These are phyloP conservation scores for Globisporangium parvum DNA, from an alignment of 352 stramenopile species.

Conservation along the genomic window DNA sequence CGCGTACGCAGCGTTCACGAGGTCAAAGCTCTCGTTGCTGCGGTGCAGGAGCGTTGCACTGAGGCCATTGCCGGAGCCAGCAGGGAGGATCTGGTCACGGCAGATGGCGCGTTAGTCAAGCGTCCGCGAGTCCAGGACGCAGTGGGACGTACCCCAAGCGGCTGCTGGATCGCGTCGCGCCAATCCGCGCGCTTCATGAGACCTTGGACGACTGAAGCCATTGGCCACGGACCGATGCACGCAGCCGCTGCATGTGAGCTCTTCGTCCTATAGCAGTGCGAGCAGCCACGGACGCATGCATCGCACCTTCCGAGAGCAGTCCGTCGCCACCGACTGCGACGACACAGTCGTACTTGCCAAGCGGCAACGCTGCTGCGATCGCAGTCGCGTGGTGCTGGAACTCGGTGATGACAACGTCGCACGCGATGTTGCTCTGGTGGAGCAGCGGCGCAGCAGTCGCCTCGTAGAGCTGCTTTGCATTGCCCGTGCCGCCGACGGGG, in stretches of 20 bases:
- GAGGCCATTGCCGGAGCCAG: slow-evolving; percentile 64
- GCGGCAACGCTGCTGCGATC: slow-evolving; percentile 27
- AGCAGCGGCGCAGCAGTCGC: slow-evolving; percentile 45
- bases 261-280: background rate
- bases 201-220: slow-evolving; percentile 56
- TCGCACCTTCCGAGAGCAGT: slow-evolving; percentile 60
- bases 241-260: background rate
- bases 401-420: slow-evolving; percentile 46
- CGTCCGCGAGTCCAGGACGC: too few species aligned
- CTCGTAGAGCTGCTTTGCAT: slow-evolving; percentile 45
- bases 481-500: slow-evolving; percentile 47
- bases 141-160: slow-evolving; percentile 47
- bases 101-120: too few species aligned
- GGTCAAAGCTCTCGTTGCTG: slow-evolving; percentile 37
- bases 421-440: slow-evolving; percentile 45
- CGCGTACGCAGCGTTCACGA: slow-evolving; percentile 52
- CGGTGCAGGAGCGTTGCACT: slow-evolving; percentile 43
- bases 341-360: slow-evolving; percentile 59
- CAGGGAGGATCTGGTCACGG: slow-evolving; percentile 31
- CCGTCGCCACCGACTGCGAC: slow-evolving; percentile 65
- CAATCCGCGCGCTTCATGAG: slow-evolving; percentile 60
- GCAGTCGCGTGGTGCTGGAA: slow-evolving; percentile 54
- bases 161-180: slow-evolving; percentile 44
- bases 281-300: background rate
- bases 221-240: too few species aligned